Evolutionary conservation across 2,329 filamentous ascomycete species (phyloP), one percentile per base, ranked within the genome.

Genomic region (Aspergillus sp.): DNA sequence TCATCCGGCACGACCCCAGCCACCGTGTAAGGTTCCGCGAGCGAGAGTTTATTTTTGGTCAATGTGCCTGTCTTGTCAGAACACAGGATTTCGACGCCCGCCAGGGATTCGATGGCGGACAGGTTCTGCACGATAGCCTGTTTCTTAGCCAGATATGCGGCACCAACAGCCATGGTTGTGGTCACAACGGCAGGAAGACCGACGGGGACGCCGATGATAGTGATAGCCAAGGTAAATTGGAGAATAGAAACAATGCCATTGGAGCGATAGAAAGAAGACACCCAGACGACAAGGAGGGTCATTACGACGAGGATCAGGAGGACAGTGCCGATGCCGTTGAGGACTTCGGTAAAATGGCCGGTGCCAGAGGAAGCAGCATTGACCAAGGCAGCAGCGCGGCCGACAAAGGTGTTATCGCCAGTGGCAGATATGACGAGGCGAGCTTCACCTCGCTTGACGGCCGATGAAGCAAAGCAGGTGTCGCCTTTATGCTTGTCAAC

Each of bases 11-110:
- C 82, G 39, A 93, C 82, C 53, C 86, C 86, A 40, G 74, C 70
- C 41, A 91, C 82, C 24, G 79, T 84, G 69, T 80, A 93, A 36
- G 86, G 86, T 58, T 93, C 86, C 32, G 82, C 72, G 29, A 93
- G 72, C 43, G 85, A 89, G 14, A 93, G 76, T 71, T 91, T 93
- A 74, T 93, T 93, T 73, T 89, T 91, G 57, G 86, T 93, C 57
- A 93, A 67, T 37, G 86, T 93, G 67, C 86, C 86, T 17, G 86
- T 93, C 75, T 93, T 93, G 74, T 93, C 86, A 33, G 86, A 89
- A 72, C 86, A 93, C 36, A 93, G 81, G 61, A 93, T 91, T 66
- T 93, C 82, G 42, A 93, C 86, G 70, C 86, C 86, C 56, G 86
- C 86, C 44, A 93, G 74, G 15, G 86, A 93, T 70, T 93, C 86